phyloP scores from a whole-genome alignment of 176 grass and related monocot genomes.

The Chloris gayana region DNA sequence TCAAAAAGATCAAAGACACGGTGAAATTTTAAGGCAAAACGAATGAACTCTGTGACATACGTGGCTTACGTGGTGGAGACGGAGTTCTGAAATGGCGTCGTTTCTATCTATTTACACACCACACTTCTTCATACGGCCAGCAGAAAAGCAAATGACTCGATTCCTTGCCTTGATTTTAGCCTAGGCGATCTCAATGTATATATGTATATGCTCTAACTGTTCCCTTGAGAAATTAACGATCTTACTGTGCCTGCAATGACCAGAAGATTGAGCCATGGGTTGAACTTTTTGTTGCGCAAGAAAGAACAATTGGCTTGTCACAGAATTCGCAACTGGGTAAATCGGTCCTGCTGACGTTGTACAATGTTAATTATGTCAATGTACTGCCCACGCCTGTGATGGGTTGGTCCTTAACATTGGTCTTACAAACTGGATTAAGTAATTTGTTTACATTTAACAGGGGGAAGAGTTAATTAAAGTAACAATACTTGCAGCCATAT shows the following conservation, averaged over 20 bases:
- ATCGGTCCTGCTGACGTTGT: background rate
- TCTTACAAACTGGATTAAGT: background rate
- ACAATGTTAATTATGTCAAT: background rate
- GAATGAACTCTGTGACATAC: background rate
- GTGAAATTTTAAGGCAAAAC: constrained; percentile 8
- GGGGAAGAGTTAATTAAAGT: no score
- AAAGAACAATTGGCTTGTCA: background rate
- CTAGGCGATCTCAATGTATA: constrained; percentile 21
- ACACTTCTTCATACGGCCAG: background rate
- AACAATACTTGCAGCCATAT: no score
- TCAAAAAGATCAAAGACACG: constrained; percentile 34
- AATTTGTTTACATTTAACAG: background rate
- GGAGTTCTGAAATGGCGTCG: background rate
- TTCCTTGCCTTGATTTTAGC: constrained; percentile 14
- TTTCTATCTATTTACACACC: background rate
- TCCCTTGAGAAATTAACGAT: constrained; percentile 1
- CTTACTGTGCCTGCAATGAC: constrained; percentile 18
- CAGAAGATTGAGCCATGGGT: background rate
- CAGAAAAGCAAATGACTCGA: constrained; percentile 27
- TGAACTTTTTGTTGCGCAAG: background rate
- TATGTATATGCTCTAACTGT: background rate
- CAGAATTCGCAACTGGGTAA: no score
- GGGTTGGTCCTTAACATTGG: background rate
- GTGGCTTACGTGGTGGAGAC: background rate
- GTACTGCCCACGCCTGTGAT: background rate